These are phyloP conservation scores for Pulveroboletus sp. DNA, from an alignment of 768 basidiomycete genomes.

Conservation along the genomic window DNA sequence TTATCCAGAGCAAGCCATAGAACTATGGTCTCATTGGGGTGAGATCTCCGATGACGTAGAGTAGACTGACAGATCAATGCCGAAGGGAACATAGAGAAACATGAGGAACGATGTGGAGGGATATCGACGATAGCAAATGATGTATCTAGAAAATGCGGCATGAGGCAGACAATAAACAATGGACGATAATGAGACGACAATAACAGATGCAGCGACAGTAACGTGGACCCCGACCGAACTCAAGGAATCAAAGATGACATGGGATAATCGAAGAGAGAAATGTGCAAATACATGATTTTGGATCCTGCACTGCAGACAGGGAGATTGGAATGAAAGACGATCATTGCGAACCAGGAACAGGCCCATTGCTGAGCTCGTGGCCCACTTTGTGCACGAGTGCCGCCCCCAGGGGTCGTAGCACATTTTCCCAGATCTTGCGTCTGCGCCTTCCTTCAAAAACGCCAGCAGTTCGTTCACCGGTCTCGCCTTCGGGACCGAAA, in stretches of 20 bases:
- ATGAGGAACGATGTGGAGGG: not conserved
- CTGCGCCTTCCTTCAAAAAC: conserved; percentile 68
- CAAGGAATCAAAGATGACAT: conserved; percentile 6
- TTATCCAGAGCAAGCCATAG: too few species aligned
- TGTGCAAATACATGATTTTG: conserved; percentile 11
- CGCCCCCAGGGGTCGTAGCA: conserved; percentile 64
- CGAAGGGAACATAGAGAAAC: too few species aligned
- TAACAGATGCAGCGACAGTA: conserved; percentile 1
- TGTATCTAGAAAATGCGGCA: not conserved
- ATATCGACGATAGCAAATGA: not conserved
- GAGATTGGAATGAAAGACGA: not conserved
- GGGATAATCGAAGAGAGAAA: not conserved
- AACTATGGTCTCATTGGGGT: too few species aligned
- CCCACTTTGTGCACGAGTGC: conserved; percentile 69
- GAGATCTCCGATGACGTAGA: too few species aligned
- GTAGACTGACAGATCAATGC: too few species aligned
- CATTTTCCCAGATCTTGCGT: conserved; percentile 56
- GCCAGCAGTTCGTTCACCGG: conserved; percentile 59
- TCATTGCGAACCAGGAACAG: conserved; percentile 32
- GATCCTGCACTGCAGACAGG: not conserved
- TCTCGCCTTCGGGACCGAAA: conserved; percentile 80
- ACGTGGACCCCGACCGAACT: not conserved
- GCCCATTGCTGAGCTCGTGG: conserved; percentile 68
- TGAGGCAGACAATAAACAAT: not conserved
- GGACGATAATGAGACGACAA: not conserved